phyloP scores from a whole-genome alignment of 441 rosid genomes.

The Lagerstroemia fauriei region DNA sequence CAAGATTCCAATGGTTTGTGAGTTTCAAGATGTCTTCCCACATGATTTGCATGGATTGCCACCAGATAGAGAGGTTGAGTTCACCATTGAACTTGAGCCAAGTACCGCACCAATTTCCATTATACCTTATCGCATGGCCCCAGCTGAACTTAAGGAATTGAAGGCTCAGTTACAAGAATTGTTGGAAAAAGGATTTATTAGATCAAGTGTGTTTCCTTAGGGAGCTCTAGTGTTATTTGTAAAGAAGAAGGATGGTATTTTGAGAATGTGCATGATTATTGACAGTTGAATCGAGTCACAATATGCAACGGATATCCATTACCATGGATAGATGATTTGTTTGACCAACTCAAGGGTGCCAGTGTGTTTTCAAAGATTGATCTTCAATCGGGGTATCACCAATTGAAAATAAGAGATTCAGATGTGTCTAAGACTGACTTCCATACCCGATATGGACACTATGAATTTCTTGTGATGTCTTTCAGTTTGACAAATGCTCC shows the following conservation, averaged over 20 bases:
- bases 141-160: neutral
- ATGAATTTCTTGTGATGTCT: slow-evolving; percentile 4
- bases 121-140: slow-evolving; percentile 3
- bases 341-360: neutral
- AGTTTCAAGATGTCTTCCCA: neutral
- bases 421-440: neutral
- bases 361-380: slow-evolving; percentile 3
- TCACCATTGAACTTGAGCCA: neutral
- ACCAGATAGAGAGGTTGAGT: neutral
- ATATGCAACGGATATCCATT: neutral
- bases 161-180: neutral
- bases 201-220: neutral
- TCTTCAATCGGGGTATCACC: slow-evolving; percentile 4
- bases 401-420: neutral
- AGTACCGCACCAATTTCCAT: neutral
- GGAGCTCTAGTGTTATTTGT: slow-evolving; percentile 10
- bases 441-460: slow-evolving; percentile 4
- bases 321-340: slow-evolving; percentile 3
- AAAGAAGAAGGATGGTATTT: slow-evolving; percentile 1
- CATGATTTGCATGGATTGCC: neutral
- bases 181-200: neutral
- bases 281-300: neutral
- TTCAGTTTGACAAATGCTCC: neutral
- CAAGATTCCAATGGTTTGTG: neutral
- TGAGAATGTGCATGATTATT: neutral